Base-by-base conservation (phyloP, 2,329 filamentous ascomycete genomes). In the Exserohilum turcica region DNA sequence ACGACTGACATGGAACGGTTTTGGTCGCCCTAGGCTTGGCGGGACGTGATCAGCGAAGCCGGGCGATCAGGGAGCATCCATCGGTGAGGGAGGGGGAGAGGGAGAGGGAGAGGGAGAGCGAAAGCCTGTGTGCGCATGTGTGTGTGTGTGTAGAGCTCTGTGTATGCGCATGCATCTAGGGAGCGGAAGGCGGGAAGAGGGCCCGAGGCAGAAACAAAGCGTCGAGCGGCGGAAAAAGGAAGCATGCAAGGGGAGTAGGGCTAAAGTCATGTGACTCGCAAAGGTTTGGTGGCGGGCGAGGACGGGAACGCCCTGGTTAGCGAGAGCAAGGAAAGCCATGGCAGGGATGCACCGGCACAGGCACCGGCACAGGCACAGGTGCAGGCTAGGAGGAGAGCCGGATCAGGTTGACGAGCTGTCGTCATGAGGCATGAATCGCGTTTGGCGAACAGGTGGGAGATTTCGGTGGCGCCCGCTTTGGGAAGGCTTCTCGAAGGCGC, bases 401-500 rank as follows among this genome's bases (percentile, higher is more conserved):
- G 42, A 56, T 50, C 56, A 55, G 47, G 59, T 44, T 57, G 51
- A 52, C 51, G 36, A 47, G 52, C 43, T 57, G 53, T 60, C 56
- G 56, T 54, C 44, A 48, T 52, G 49, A 48, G 31, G 37, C 43
- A 58, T 56, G 56, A 59, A 57, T 56, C 52, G 45, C 43, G 45
- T 54, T 64, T 64, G 63, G 60, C 60, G 60, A 62, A 64, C 58
- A 59, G 54, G 58, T 60, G 59, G 51, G 50, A 53, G 33, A 53
- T n/a, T 53, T 53, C 45, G 32, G 38, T 15, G 33, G 12, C 27
- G 33, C n/a, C 57, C 52, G 48, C 52, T 53, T 57, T 56, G 57
- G 56, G 59, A 58, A 54, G 52, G 53, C 55, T 65, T 63, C 63
- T 65, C 59, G 61, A 67, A 67, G 54, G 16, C 36, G 16, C 19